These are phyloP conservation scores for Fusarium praegraminearum DNA, from an alignment of 2,329 filamentous ascomycete species.

Conservation along the genomic window DNA sequence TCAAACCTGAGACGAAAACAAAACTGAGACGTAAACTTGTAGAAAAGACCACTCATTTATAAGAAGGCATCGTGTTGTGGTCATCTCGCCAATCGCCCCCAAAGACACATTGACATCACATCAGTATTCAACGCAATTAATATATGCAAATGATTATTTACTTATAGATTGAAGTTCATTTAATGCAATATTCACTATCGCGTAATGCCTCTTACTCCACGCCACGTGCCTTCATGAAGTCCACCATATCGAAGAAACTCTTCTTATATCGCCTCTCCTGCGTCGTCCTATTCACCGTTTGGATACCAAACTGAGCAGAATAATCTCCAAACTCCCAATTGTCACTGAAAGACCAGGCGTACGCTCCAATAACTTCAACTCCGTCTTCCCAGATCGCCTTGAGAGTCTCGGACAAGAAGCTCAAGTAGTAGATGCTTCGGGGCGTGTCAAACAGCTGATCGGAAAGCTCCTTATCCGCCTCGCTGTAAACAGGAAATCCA, in stretches of 20 bases:
- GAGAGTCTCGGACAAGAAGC: conserved; percentile 65
- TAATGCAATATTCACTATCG: not conserved
- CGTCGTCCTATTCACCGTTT: conserved; percentile 66
- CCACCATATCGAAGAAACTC: conserved; percentile 69
- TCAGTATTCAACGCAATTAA: not conserved
- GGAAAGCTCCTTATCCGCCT: conserved; percentile 56
- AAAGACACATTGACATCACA: not conserved
- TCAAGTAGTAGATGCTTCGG: conserved; percentile 66
- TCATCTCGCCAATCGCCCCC: no score
- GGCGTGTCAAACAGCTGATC: conserved; percentile 67
- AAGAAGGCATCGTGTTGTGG: no score
- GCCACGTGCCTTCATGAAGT: conserved; percentile 58
- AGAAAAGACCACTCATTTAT: no score
- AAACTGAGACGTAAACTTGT: no score
- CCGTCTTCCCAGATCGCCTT: conserved; percentile 68
- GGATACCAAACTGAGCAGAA: conserved; percentile 64
- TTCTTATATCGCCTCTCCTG: conserved; percentile 66
- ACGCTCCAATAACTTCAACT: conserved; percentile 65
- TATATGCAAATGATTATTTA: not conserved
- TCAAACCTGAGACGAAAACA: not conserved
- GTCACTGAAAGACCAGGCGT: conserved; percentile 65
- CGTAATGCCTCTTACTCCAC: conserved; percentile 27
- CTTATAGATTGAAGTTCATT: not conserved
- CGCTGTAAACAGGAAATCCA: conserved; percentile 66
- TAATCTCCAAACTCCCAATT: conserved; percentile 67